A percentile compares a stretch with the other conserved stretches of the same genome.
Conservation (phyloP, 345 rosid genomes). For the Brassica nigra region DNA sequence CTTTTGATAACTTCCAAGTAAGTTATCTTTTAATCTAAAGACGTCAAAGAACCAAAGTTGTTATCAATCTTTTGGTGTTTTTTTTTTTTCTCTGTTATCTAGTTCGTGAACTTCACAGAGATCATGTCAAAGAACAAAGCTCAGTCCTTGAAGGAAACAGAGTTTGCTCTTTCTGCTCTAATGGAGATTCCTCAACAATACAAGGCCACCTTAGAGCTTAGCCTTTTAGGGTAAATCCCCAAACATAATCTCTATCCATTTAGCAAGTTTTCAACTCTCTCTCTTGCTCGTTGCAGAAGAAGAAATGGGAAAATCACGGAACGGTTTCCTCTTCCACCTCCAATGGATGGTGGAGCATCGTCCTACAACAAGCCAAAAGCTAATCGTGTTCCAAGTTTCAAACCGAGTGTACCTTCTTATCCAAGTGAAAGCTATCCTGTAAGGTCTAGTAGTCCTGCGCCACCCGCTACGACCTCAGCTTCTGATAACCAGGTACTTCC, state of each 20-base stretch:
- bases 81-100: conserved; percentile 21
- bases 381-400: conserved; percentile 46
- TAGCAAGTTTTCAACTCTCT: conserved; percentile 5
- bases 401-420: conserved; percentile 62
- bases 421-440: conserved; percentile 44
- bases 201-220: conserved; percentile 87
- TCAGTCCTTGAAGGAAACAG: conserved; percentile 69
- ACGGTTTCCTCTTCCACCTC: conserved; percentile 83
- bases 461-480: conserved; percentile 49
- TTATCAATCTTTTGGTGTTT: background rate
- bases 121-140: conserved; percentile 78
- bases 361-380: conserved; percentile 36
- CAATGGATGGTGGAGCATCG: conserved; percentile 42
- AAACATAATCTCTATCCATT: conserved; percentile 56
- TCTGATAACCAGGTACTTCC: conserved; percentile 62
- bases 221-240: conserved; percentile 68
- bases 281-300: conserved; percentile 43
- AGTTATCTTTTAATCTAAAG: background rate
- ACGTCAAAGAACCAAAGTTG: background rate
- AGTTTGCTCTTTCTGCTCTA: conserved; percentile 88
- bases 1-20: conserved; percentile 96
- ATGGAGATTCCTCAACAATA: conserved; percentile 98
- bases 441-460: conserved; percentile 51
- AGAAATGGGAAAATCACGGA: conserved; percentile 53
- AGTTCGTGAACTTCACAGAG: conserved; percentile 94